Evolutionary conservation across 2,329 filamentous ascomycete species (phyloP), one percentile per base, ranked within the genome.

Genomic region (Chalaropsis thielavioides): DNA sequence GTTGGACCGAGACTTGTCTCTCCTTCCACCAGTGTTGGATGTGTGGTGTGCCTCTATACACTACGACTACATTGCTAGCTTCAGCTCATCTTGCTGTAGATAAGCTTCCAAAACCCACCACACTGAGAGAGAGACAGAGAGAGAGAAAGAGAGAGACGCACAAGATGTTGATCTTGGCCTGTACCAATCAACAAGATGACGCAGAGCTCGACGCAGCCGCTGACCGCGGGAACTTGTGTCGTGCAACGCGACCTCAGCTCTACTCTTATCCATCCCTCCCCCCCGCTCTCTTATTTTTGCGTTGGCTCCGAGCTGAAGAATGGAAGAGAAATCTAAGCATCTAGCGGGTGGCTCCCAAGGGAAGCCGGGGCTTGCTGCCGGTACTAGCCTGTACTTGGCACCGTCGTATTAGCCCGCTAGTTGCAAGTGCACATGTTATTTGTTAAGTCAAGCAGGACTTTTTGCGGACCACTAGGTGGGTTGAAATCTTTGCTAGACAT

Each of bases 1-100:
- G 51, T 35, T 56, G 51, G 51, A n/a, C 51, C 51, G 51, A 56
- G 51, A 56, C 51, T 56, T 56, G 51, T 56, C 51, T 56, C 51
- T 35, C 24, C 51, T 56, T 35, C 22, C 24, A n/a, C 51, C 51
- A 27, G 51, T 5, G 24, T 35, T 56, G 51, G 8, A 1, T 38
- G 35, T 38, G 8, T 38, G 7, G 35, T 8, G 8, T 10, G 35
- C 35, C 35, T 38, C 10, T 8, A 56, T 56, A 13, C 51, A 56
- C 24, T 56, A 56, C 51, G 24, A 22, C 19, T 31, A 35, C 24
- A 56, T 27, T 22, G 15, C 22, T 35, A 56, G 27, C 51, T 35
- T 56, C 51, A 56, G 51, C 51, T 56, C 35, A 56, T 56, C 35
- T 56, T 56, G 51, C 27, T 31, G 4, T 27, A 56, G 27, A n/a